Evolutionary conservation across 2,329 filamentous ascomycete genomes (phyloP), one percentile per base, ranked within the genome.

Genomic region (Pseudogymnoascus sp.): DNA sequence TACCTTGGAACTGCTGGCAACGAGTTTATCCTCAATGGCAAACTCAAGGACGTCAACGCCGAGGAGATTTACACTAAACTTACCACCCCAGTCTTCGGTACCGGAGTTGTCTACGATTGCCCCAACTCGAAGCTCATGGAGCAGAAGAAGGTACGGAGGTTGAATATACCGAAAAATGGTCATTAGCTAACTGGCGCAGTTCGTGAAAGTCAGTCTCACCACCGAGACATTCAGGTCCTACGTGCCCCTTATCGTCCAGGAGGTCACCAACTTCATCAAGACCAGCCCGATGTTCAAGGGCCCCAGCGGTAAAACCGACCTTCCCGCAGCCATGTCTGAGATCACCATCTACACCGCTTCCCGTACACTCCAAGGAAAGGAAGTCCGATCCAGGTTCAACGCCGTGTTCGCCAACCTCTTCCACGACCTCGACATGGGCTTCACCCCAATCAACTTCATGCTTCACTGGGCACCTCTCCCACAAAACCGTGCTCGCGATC

Each of bases 71-170:
- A 96, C 78, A 88, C 85, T 63, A 88, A 90, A 64, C 81, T 96
- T 66, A 87, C 84, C 6, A 86, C 84, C 21, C 85, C 85, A 23
- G 85, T 87, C 60, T 96, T 96, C 74, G 92, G 92, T 69, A 87
- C 85, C 71, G 88, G 93, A 78, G 92, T 96, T 25, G 90, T 96
- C 63, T 96, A 96, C 74, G 92, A 96, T 75, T 95, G 91, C 78
- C 90, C 91, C 45, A 96, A 96, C 75, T 82, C 90, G 65, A 96
- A 96, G 78, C 84, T 96, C 73, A 96, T 96, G 92, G 92, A 96
- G 79, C 92, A 96, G 81, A 96, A 96, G 81, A 95, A 93, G 85
- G 90, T 92, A 75, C 67, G 77, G 39, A 2, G 3, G 7, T 2
- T 6, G 3, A 23, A n/a, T 25, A 6, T 4, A 19, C 10, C 7